Evolutionary conservation across 2,329 filamentous ascomycete species (phyloP), one percentile per base, ranked within the genome.

Genomic region (Fusarium pseudocircinatum): DNA sequence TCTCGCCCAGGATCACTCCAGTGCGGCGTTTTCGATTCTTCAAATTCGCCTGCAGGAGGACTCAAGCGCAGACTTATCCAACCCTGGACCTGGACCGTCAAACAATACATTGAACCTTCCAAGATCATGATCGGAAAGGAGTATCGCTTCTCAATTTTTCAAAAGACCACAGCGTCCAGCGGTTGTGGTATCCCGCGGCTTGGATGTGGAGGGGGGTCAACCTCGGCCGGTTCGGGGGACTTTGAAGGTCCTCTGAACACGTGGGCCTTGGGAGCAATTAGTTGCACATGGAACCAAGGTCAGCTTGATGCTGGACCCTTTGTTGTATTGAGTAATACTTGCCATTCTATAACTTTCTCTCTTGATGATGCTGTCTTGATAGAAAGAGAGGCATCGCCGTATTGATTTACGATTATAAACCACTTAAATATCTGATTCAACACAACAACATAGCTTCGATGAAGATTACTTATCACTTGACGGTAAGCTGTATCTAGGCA

Each of bases 181-280:
- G 2, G 18, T 9, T 53, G 32, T 3, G 8, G 0, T 12, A 2
- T 16, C 3, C n/a, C 12, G 20, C 5, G 24, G 4, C 7, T 53
- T 1, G 16, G n/a, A 16, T 53, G 32, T 7, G 18, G 32, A 7
- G 49, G 8, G 3, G 32, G 32, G 9, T 16, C 6, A 12, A 6
- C 4, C 1, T 5, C n/a, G 1, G 18, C 18, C 2, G n/a, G 32
- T 6, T 26, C 32, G 6, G 24, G 10, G 4, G 7, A 16, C 1
- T 53, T 53, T 7, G 49, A 24, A 4, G 32, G 13, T 2, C 6
- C 32, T 1, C 2, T 16, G 14, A 37, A 22, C 16, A 6, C 32
- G 12, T 53, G 49, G 49, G 24, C 24, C 3, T 22, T 22, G 24
- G 32, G 49, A 22, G 49, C 24, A 13, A 5, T 28, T 22, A 53